Percentiles rank a stretch among this genome's conserved stretches.
Evolutionary conservation across 2,329 filamentous ascomycete genomes (phyloP).

Genomic region (Cercospora brassicicola): DNA sequence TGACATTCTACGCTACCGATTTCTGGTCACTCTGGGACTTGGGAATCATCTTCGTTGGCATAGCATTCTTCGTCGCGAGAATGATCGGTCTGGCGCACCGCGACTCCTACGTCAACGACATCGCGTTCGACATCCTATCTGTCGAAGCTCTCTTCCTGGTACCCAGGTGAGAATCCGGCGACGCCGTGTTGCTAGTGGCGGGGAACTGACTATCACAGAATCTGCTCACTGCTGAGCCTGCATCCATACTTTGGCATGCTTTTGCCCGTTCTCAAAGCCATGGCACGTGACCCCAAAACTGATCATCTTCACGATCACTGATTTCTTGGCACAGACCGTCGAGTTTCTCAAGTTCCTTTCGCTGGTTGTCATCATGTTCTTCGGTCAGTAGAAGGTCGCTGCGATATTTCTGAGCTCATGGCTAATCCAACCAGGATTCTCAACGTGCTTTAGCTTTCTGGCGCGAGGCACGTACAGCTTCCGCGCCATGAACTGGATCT

Average conservation of each 20-base stretch:
- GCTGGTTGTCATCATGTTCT: constrained; percentile 76
- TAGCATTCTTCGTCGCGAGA: constrained; percentile 66
- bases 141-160: constrained; percentile 88
- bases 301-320: not conserved
- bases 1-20: constrained; percentile 79
- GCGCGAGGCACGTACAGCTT: constrained; percentile 69
- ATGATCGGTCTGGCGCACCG: constrained; percentile 64
- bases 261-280: constrained; percentile 88
- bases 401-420: not conserved
- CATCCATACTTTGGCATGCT: constrained; percentile 88
- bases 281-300: constrained; percentile 55
- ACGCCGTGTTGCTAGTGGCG: not conserved
- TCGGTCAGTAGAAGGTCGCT: constrained; percentile 53
- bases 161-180: constrained; percentile 54
- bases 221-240: constrained; percentile 82
- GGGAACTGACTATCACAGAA: constrained; percentile 48
- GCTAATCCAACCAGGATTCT: constrained; percentile 59
- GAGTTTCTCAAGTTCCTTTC: constrained; percentile 83
- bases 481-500: constrained; percentile 65
- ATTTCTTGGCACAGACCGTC: constrained; percentile 57
- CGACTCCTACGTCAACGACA: constrained; percentile 65
- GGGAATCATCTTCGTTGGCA: constrained; percentile 38
- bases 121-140: constrained; percentile 84
- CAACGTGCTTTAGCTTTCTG: constrained; percentile 80
- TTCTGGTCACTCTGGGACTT: constrained; percentile 71